Base-by-base conservation (phyloP, 176 grass and related monocot species). In the Dendrocalamus sinicus region DNA sequence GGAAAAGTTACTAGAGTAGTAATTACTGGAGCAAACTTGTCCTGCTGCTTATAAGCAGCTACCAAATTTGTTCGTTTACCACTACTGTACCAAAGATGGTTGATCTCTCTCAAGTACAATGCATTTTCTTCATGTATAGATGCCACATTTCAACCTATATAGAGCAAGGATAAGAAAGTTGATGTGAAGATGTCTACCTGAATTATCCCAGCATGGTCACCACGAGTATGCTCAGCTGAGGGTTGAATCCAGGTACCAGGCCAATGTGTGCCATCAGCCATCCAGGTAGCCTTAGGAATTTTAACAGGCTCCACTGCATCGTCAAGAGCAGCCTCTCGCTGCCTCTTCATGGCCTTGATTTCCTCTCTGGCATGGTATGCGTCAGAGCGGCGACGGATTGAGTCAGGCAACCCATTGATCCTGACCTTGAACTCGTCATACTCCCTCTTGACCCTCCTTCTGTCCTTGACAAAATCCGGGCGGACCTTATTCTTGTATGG, bases 151-250 rank as follows among this genome's bases (percentile, higher is more conserved):
- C 14, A 59, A 74, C 9, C 4, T 52, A 74, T 58, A 51, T 30
- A 41, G 2, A n/a, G 24, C 72, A 55, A 52, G 51, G 35, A 57
- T 5, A 83, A 70, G 4, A 65, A 66, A 78, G 43, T 37, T 20
- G 9, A 54, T 9, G 12, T 74, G 22, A 51, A 3, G 50, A 81
- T 70, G 30, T 20, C 4, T 92, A 98, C 96, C 92, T 99, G 96
- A 90, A 99, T 99, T 58, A 99, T 94, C 80, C 96, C 96, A 78
- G 96, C 96, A 94, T 99, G 96, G 62, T 99, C 96, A 55, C 94
- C 92, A 16, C 90, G 90, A 17, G 88, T 77, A 87, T 99, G 96
- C 81, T 99, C 94, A 1, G 90, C 55, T 15, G 84, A 90, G 24
- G 96, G 72, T 63, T 86, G 88, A 73, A 94, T 89, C 96, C 96